Evolutionary conservation across 1,284 basidiomycete species (phyloP).

Genomic region (Volvariella volvacea): DNA sequence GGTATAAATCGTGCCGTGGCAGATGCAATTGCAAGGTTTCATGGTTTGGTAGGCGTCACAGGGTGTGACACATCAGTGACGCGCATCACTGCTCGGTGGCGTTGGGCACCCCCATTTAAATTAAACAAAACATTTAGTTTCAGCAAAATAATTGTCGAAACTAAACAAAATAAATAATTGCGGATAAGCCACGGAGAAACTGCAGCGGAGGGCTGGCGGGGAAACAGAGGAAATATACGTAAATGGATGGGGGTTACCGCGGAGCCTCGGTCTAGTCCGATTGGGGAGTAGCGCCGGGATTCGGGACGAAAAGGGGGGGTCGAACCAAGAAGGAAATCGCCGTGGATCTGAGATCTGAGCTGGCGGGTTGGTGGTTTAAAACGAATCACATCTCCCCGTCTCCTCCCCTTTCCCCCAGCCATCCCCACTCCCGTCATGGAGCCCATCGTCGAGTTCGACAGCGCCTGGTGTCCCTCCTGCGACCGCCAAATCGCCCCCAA

Average conservation of each 20-base stretch:
- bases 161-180: slow-evolving; percentile 1
- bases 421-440: slow-evolving; percentile 28
- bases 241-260: slow-evolving; percentile 13
- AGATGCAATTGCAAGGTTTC: no score
- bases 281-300: slow-evolving; percentile 18
- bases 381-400: slow-evolving; percentile 8
- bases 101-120: no score
- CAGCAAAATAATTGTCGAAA: neutral
- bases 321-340: slow-evolving; percentile 5
- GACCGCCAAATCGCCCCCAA: slow-evolving; percentile 65
- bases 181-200: neutral
- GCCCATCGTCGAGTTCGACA: slow-evolving; percentile 41
- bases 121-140: no score
- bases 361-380: slow-evolving; percentile 16
- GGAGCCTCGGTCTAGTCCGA: slow-evolving; percentile 19
- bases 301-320: slow-evolving; percentile 16
- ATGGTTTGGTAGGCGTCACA: no score
- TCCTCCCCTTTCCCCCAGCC: slow-evolving; percentile 17
- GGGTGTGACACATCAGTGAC: no score
- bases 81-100: no score
- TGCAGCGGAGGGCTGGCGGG: slow-evolving; percentile 2
- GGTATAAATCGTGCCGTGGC: no score
- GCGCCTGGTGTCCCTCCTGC: slow-evolving; percentile 70
- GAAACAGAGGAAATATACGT: slow-evolving; percentile 4
- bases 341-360: slow-evolving; percentile 13